Conservation (phyloP, 495 filamentous ascomycete genomes). For the Clavariopsis aquatica region DNA sequence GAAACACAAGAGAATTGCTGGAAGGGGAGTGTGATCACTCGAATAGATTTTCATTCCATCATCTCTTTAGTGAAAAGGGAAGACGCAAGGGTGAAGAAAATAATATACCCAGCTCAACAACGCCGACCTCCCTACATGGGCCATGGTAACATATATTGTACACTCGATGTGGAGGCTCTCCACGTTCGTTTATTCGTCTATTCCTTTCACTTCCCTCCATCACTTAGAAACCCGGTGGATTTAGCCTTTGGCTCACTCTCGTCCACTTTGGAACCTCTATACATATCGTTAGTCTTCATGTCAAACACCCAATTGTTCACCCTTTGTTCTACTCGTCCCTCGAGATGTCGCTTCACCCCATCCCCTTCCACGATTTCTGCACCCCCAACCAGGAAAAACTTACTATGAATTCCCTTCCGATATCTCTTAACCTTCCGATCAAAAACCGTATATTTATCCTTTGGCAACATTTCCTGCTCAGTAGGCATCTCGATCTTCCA, state of each 20-base stretch:
- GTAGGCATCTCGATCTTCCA: constrained; percentile 96
- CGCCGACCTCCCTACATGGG: too few species aligned
- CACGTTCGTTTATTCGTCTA: too few species aligned
- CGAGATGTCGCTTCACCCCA: too few species aligned
- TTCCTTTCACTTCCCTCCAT: background rate
- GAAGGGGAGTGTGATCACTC: too few species aligned
- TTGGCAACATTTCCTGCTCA: constrained; percentile 92
- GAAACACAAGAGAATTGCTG: too few species aligned
- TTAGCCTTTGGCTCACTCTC: constrained; percentile 37
- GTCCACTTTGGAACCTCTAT: constrained; percentile 38
- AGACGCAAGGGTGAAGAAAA: too few species aligned
- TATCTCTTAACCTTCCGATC: constrained; percentile 94
- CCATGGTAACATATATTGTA: too few species aligned
- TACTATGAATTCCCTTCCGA: constrained; percentile 95
- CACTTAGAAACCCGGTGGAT: constrained; percentile 34
- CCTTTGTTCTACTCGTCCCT: too few species aligned
- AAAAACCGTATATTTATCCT: constrained; percentile 98
- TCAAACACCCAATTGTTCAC: background rate
- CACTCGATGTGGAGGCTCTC: too few species aligned
- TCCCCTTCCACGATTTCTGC: background rate
- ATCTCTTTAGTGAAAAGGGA: too few species aligned
- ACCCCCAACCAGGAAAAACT: constrained; percentile 45
- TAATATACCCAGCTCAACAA: too few species aligned
- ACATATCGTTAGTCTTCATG: constrained; percentile 4
- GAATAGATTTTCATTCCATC: too few species aligned